These are phyloP conservation scores for Scheffersomyces lignosus DNA, from an alignment of 805 yeast genomes.

Conservation along the genomic window DNA sequence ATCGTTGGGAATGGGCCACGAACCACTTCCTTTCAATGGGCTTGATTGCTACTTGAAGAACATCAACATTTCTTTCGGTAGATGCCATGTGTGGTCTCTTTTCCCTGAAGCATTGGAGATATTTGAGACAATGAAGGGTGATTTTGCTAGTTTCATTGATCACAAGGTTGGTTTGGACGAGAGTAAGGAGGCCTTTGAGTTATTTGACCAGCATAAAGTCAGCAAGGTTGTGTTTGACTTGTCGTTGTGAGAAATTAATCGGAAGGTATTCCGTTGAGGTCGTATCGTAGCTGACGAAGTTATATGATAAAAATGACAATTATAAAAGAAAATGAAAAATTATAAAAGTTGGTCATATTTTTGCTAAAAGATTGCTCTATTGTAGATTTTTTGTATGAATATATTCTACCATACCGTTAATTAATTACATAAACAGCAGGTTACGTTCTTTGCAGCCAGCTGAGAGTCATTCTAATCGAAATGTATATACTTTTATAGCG, in stretches of 20 bases:
- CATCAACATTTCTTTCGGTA: conserved; percentile 57
- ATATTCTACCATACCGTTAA: too few relatives aligned
- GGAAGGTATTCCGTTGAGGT: not conserved
- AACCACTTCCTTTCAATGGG: conserved; percentile 54
- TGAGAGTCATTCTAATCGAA: too few relatives aligned
- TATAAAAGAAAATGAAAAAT: too few relatives aligned
- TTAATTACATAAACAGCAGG: too few relatives aligned
- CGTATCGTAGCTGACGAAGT: too few relatives aligned
- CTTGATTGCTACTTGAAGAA: conserved; percentile 59
- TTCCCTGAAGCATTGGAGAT: conserved; percentile 52
- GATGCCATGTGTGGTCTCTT: conserved; percentile 62
- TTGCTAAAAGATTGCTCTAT: too few relatives aligned
- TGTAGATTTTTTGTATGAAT: too few relatives aligned
- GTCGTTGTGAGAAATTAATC: not conserved
- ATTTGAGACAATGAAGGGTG: conserved; percentile 43
- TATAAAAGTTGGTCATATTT: too few relatives aligned
- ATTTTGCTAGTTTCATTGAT: conserved; percentile 55
- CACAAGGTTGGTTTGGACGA: conserved; percentile 44
- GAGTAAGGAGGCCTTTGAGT: conserved; percentile 46
- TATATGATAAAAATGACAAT: too few relatives aligned
- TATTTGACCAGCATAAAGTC: conserved; percentile 54
- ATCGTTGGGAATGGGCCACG: conserved; percentile 63
- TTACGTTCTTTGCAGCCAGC: too few relatives aligned
- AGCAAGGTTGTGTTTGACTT: conserved; percentile 53
- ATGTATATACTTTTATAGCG: too few relatives aligned